These are phyloP conservation scores for Primulina huaijiensis DNA, from an alignment of 257 asterid species.

Conservation along the genomic window DNA sequence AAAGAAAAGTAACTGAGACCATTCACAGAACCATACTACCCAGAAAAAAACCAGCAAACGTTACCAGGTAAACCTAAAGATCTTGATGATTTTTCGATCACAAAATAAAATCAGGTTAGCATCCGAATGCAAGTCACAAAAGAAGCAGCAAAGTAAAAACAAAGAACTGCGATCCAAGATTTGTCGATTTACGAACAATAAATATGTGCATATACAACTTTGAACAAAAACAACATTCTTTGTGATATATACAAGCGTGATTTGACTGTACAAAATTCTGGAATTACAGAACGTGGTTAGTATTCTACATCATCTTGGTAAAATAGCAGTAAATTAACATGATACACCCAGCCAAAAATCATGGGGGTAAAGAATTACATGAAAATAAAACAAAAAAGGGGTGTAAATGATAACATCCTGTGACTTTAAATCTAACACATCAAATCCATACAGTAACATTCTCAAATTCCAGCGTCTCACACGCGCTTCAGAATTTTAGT, in stretches of 20 bases:
- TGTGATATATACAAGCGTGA: constrained; percentile 19
- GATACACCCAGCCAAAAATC: constrained; percentile 37
- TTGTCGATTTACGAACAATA: not conserved
- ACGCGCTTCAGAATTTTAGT: constrained; percentile 45
- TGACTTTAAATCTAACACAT: constrained; percentile 45
- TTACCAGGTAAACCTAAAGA: too few relatives aligned
- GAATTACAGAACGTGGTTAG: constrained; percentile 26
- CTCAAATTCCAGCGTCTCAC: constrained; percentile 39
- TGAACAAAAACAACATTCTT: not conserved
- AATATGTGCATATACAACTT: not conserved
- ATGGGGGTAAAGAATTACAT: constrained; percentile 36
- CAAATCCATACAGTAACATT: constrained; percentile 37
- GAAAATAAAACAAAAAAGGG: constrained; percentile 35
- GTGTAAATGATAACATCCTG: constrained; percentile 32
- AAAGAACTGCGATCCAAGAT: not conserved
- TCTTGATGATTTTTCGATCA: not conserved
- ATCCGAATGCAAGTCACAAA: not conserved
- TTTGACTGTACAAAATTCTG: constrained; percentile 23
- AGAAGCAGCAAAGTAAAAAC: not conserved
- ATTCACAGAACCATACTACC: not conserved
- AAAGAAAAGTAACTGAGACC: not conserved
- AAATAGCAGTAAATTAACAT: constrained; percentile 24
- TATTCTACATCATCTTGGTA: constrained; percentile 38
- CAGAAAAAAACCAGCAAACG: not conserved
- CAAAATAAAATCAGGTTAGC: not conserved